Percentiles rank a stretch among this genome's conserved stretches.
phyloP scores from a whole-genome alignment of 257 asterid species.

The Solanum piurae region DNA sequence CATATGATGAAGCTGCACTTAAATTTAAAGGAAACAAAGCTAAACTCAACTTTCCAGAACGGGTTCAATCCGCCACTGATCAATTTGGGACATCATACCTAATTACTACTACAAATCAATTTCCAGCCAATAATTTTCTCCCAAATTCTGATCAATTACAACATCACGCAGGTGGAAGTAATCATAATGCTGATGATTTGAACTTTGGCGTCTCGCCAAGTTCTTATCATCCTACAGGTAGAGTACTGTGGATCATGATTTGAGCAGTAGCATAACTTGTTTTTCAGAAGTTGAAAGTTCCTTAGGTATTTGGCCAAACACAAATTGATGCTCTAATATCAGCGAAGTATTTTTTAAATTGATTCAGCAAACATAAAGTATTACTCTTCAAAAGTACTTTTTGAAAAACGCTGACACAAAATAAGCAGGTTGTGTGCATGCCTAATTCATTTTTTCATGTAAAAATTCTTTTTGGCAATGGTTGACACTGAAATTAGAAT shows the following conservation, averaged over 20 bases:
- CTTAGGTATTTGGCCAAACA: not conserved
- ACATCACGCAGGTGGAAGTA: not conserved
- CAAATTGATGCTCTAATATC: not conserved
- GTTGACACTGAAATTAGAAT: too few relatives aligned
- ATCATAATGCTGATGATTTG: not conserved
- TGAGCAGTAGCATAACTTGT: not conserved
- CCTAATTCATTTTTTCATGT: too few relatives aligned
- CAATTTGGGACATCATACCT: not conserved
- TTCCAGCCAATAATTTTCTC: not conserved
- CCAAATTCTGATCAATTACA: not conserved
- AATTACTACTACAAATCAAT: not conserved
- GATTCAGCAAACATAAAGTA: not conserved
- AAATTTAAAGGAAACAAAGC: constrained; percentile 6
- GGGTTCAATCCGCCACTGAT: not conserved
- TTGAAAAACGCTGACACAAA: too few relatives aligned
- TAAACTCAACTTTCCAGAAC: constrained; percentile 4
- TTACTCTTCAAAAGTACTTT: not conserved
- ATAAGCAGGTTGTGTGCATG: too few relatives aligned
- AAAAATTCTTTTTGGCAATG: too few relatives aligned
- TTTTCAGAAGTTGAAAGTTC: not conserved
- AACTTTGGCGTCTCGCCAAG: not conserved
- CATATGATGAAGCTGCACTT: constrained; percentile 10
- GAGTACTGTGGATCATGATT: not conserved
- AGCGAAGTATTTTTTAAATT: too few relatives aligned
- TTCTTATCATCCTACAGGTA: not conserved